These are phyloP conservation scores for Aspergillaceae sp. DNA, from an alignment of 2,329 filamentous ascomycete species.

Conservation along the genomic window DNA sequence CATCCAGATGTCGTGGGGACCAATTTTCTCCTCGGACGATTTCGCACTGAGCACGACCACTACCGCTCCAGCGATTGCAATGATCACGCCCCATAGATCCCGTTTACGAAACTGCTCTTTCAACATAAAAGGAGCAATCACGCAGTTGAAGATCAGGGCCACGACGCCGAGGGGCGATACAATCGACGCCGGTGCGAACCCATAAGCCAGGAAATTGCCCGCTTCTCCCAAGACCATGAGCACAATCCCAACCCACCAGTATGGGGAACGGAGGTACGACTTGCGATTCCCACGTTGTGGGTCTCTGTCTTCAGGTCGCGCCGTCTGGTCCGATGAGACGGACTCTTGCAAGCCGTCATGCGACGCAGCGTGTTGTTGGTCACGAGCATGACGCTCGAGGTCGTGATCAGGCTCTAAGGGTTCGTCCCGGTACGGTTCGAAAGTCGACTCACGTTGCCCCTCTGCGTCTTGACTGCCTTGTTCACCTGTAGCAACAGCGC, in stretches of 20 bases:
- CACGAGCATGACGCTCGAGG: constrained; percentile 3
- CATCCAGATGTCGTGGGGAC: constrained; percentile 80
- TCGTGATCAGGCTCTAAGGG: constrained; percentile 26
- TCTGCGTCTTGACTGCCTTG: constrained; percentile 6
- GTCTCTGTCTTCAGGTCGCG: constrained; percentile 30
- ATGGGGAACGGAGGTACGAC: constrained; percentile 79
- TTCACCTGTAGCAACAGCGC: constrained; percentile 26
- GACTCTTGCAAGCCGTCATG: constrained; percentile 22
- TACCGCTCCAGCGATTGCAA: constrained; percentile 80
- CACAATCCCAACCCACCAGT: constrained; percentile 92
- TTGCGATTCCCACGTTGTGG: constrained; percentile 39
- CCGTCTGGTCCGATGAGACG: constrained; percentile 32
- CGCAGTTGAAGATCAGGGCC: constrained; percentile 88
- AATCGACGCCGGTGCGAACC: constrained; percentile 94
- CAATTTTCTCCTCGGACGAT: constrained; percentile 79
- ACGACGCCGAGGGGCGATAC: constrained; percentile 96
- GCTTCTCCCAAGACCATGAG: constrained; percentile 89
- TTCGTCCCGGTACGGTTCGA: constrained; percentile 9
- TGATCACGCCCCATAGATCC: constrained; percentile 79
- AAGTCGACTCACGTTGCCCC: neutral
- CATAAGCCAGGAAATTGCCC: constrained; percentile 95
- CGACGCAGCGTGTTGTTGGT: constrained; percentile 27
- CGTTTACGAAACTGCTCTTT: constrained; percentile 79
- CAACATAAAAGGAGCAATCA: constrained; percentile 89
- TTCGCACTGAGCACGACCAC: constrained; percentile 89